A percentile compares a stretch with the other conserved stretches of the same genome.
Evolutionary conservation across 2,329 filamentous ascomycete species (phyloP).

Genomic region (Dichotomopilus funicola): DNA sequence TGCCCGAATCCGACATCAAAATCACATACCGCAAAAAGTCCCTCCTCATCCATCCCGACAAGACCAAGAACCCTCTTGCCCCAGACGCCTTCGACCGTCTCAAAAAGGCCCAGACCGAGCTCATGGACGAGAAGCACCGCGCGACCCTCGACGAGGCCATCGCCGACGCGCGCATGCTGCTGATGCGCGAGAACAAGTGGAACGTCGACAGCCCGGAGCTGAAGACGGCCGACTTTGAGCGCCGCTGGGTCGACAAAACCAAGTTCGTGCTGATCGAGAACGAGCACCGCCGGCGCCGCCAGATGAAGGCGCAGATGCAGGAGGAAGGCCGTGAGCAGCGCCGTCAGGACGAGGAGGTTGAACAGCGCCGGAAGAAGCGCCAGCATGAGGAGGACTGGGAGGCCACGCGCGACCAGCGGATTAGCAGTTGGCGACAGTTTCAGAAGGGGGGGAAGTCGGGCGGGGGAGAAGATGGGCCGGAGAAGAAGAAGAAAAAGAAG

Average conservation of each 20-base stretch:
- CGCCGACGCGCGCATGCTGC: slow-evolving; percentile 86
- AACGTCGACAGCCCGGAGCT: slow-evolving; percentile 82
- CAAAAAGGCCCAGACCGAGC: slow-evolving; percentile 85
- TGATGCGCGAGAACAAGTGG: slow-evolving; percentile 92
- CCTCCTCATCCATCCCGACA: slow-evolving; percentile 98
- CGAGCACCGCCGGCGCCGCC: slow-evolving; percentile 74
- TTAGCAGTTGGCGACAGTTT: slow-evolving; percentile 90
- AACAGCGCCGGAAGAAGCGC: slow-evolving; percentile 74
- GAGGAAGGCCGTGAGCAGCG: slow-evolving; percentile 89
- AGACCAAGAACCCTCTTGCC: slow-evolving; percentile 82
- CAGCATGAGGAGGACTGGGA: slow-evolving; percentile 97
- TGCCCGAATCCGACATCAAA: slow-evolving; percentile 95
- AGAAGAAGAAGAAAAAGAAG: slow-evolving; percentile 66
- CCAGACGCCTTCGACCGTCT: slow-evolving; percentile 95
- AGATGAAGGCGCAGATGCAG: slow-evolving; percentile 90
- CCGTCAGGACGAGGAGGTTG: slow-evolving; percentile 77
- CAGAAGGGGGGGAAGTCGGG: slow-evolving; percentile 62
- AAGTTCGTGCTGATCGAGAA: slow-evolving; percentile 88
- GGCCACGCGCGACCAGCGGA: slow-evolving; percentile 80
- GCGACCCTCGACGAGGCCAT: slow-evolving; percentile 86
- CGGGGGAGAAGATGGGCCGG: slow-evolving; percentile 25
- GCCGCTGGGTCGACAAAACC: slow-evolving; percentile 84
- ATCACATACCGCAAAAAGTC: slow-evolving; percentile 91
- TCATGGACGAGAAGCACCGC: slow-evolving; percentile 92
- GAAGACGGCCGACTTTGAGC: slow-evolving; percentile 74